phyloP scores from a whole-genome alignment of 1,284 basidiomycete species.

The Pascua guehoae region DNA sequence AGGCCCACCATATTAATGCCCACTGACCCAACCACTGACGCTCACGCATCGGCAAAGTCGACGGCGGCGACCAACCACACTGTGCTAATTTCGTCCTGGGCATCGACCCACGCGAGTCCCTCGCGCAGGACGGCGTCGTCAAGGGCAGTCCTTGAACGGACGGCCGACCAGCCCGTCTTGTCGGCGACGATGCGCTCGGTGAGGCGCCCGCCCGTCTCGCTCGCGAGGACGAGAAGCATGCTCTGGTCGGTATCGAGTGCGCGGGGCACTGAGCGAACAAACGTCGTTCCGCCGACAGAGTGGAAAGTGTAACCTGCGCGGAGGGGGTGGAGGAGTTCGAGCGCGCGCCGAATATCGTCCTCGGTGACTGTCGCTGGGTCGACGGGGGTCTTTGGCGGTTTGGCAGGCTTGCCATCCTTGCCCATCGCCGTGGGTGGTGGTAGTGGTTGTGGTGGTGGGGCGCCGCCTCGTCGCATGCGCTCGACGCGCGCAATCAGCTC shows the following conservation, averaged over 20 bases:
- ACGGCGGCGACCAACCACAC: constrained; percentile 42
- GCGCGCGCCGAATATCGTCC: constrained; percentile 78
- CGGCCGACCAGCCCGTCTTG: constrained; percentile 68
- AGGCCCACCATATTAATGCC: neutral
- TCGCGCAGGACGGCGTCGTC: constrained; percentile 86
- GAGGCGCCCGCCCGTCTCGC: constrained; percentile 61
- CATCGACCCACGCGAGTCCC: constrained; percentile 91
- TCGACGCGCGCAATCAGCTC: constrained; percentile 78
- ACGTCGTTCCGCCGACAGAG: constrained; percentile 20
- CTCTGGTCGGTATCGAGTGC: constrained; percentile 80
- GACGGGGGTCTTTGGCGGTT: too few relatives aligned
- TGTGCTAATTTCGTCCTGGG: constrained; percentile 57
- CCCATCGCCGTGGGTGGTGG: neutral
- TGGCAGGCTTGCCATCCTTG: neutral
- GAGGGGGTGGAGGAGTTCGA: constrained; percentile 81
- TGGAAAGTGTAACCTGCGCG: constrained; percentile 84
- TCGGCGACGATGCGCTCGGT: constrained; percentile 57
- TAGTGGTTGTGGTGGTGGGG: neutral
- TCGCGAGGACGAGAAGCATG: constrained; percentile 68
- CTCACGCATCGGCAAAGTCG: constrained; percentile 24
- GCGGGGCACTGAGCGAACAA: constrained; percentile 48
- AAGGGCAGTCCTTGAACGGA: constrained; percentile 70
- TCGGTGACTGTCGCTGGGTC: constrained; percentile 56
- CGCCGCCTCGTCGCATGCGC: constrained; percentile 57
- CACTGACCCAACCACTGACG: neutral